phyloP scores from a whole-genome alignment of 2,329 filamentous ascomycete species.

The Magnaporthiopsis rhizophila region DNA sequence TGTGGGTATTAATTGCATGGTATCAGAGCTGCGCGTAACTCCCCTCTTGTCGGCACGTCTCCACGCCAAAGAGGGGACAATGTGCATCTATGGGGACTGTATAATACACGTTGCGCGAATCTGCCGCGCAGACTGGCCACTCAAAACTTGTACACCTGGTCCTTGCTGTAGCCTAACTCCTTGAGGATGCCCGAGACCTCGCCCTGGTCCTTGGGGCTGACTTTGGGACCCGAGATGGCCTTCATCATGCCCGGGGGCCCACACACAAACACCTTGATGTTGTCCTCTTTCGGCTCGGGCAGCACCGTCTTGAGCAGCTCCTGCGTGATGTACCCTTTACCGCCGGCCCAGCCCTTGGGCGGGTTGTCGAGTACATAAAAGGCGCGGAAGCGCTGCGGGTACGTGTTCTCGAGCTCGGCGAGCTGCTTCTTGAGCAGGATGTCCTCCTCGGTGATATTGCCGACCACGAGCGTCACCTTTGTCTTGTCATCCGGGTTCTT shows the following conservation, averaged over 20 bases:
- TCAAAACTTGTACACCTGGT: slow-evolving; percentile 95
- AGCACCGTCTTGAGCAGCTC: slow-evolving; percentile 91
- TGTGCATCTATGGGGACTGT: background rate
- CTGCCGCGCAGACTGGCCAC: too few relatives aligned
- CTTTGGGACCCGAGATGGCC: slow-evolving; percentile 81
- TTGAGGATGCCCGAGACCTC: slow-evolving; percentile 74
- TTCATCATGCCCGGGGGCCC: slow-evolving; percentile 92
- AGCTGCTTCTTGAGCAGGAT: slow-evolving; percentile 86
- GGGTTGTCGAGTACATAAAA: slow-evolving; percentile 90
- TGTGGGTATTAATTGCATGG: too few relatives aligned
- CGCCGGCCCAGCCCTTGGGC: slow-evolving; percentile 67
- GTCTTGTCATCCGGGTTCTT: slow-evolving; percentile 95
- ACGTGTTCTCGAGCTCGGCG: slow-evolving; percentile 83
- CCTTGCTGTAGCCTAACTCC: slow-evolving; percentile 39
- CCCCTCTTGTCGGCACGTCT: background rate
- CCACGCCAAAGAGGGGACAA: background rate
- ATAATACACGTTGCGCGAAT: background rate
- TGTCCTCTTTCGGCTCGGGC: slow-evolving; percentile 82
- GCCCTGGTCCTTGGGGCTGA: slow-evolving; percentile 87
- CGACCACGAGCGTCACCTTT: slow-evolving; percentile 92
- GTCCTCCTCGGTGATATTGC: slow-evolving; percentile 82
- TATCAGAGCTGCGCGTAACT: background rate
- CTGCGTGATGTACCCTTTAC: slow-evolving; percentile 77
- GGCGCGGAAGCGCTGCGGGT: slow-evolving; percentile 87
- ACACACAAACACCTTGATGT: slow-evolving; percentile 92